Base-by-base conservation (phyloP, 2,329 filamentous ascomycete genomes). In the Fusarium sp. region DNA sequence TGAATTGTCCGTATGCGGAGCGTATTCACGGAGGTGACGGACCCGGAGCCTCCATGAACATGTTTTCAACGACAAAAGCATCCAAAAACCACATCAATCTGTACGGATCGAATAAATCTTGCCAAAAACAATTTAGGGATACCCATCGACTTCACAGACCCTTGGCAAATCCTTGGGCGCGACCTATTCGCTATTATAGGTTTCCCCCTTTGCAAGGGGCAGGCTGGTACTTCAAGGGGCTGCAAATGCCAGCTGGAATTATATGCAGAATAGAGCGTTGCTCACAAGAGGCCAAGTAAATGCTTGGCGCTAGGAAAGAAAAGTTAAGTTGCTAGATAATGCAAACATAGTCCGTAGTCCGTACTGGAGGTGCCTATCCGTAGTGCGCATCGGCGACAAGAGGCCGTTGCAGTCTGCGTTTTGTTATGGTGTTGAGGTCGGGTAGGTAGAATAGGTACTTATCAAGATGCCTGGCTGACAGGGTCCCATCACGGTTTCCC, bases 141-240 rank as follows among this genome's bases (percentile, higher is more conserved):
- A 50, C 49, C 50, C 47, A 43, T 43, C 25, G 42, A 52, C 50
- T 57, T 40, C 51, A 58, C 27, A 31, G 31, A 18, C 35, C 48
- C 66, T 69, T 70, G 67, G 63, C 63, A 52, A 53, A 62, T 67
- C 52, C 29, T 58, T 54, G 72, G 54, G 59, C 48, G 53, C 40
- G 63, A 59, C 69, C 47, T 29, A 29, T 11, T 29, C 27, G 27
- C 27, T 54, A 63, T 55, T 46, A 23, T 23, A 54, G 14, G 53
- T 42, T 46, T 52, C 63, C 68, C 65, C 66, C 68, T 71, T 71
- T 51, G 58, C 55, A 69, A 71, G 68, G 69, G 69, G 69, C 47
- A 46, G 47, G 46, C 47, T 58, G 46, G 53, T 67, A 51, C 56
- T 52, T 67, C 56, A 65, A 72, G 70, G 69, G 70, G 46, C 41